A percentile compares a stretch with the other conserved stretches of the same genome.
phyloP scores from a whole-genome alignment of 1,284 basidiomycete species.

The Neolentinus lepideus region DNA sequence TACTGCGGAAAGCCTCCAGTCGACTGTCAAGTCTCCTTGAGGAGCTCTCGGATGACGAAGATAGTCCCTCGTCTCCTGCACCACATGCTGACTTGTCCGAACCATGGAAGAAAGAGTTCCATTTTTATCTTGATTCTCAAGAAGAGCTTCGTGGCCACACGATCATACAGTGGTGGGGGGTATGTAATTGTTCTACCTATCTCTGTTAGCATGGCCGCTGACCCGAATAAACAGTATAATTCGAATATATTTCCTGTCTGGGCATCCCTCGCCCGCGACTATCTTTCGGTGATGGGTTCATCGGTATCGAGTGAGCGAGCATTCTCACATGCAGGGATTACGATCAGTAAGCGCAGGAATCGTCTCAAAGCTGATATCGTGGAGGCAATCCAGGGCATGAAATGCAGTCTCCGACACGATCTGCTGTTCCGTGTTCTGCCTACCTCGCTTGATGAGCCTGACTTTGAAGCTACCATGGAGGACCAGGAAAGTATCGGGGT shows the following conservation, averaged over 20 bases:
- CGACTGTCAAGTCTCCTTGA: conserved; percentile 1
- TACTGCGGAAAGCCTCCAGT: neutral
- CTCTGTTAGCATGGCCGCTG: neutral
- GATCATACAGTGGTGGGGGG: conserved; percentile 10
- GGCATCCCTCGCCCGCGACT: conserved; percentile 11
- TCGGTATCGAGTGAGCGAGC: conserved; percentile 9
- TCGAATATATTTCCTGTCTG: conserved; percentile 10
- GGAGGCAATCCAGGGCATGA: conserved; percentile 19
- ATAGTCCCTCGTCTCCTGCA: neutral
- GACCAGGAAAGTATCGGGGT: no score
- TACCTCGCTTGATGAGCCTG: neutral
- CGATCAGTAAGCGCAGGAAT: conserved; percentile 28
- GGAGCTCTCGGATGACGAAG: conserved; percentile 5
- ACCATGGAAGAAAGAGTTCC: neutral
- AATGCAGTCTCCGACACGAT: conserved; percentile 21
- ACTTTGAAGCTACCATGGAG: neutral
- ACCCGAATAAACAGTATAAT: conserved; percentile 7
- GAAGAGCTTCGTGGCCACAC: neutral
- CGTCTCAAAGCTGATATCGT: conserved; percentile 28
- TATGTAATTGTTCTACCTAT: conserved; percentile 5
- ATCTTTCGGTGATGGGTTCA: conserved; percentile 7
- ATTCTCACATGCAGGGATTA: conserved; percentile 16
- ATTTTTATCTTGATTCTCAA: neutral
- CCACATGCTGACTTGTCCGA: neutral
- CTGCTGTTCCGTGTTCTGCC: conserved; percentile 18